Conservation (phyloP, 2,329 filamentous ascomycete genomes). For the Coniochaeta sp. region DNA sequence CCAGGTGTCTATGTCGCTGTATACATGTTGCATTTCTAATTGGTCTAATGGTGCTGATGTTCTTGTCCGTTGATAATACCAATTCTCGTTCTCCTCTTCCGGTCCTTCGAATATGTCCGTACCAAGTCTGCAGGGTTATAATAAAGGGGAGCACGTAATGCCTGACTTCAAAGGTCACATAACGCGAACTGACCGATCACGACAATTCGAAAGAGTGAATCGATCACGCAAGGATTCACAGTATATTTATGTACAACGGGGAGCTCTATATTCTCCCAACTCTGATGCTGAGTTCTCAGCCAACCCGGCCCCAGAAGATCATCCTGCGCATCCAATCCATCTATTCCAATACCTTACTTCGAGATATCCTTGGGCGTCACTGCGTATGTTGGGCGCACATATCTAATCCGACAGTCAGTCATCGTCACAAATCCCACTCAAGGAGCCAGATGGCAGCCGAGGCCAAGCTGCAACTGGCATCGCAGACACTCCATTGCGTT, state of each 20-base stretch:
- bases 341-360: slow-evolving; percentile 34
- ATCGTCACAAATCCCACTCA: neutral
- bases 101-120: neutral
- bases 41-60: neutral
- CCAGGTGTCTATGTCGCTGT: neutral
- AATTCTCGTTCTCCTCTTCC: neutral
- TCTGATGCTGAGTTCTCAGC: neutral
- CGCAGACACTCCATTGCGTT: too few relatives aligned
- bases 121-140: neutral
- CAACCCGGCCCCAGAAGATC: neutral
- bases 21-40: neutral
- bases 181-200: too few relatives aligned
- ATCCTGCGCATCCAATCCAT: neutral
- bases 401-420: slow-evolving; percentile 45
- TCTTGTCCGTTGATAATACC: neutral
- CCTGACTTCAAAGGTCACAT: too few relatives aligned
- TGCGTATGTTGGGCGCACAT: slow-evolving; percentile 71
- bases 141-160: too few relatives aligned
- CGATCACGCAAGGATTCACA: neutral
- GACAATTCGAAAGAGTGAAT: neutral
- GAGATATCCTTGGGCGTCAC: slow-evolving; percentile 57
- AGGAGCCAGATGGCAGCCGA: too few relatives aligned
- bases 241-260: neutral
- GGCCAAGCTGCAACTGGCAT: too few relatives aligned
- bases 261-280: neutral